phyloP scores from a whole-genome alignment of 805 yeast species.

The Isabelozyma rhagii region DNA sequence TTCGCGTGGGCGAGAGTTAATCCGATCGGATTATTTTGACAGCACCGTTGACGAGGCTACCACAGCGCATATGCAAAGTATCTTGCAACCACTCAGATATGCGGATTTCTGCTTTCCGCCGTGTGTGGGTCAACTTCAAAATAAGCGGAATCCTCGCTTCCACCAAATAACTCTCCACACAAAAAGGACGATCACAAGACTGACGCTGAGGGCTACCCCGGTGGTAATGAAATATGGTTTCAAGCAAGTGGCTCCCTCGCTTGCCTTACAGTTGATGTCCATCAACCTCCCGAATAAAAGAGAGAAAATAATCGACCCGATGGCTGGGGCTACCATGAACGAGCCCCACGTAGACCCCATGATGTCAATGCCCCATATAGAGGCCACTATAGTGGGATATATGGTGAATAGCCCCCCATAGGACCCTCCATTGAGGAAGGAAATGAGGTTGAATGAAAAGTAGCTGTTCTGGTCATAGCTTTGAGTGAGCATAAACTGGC shows the following conservation, averaged over 20 bases:
- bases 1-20: not conserved
- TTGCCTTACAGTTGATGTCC: constrained; percentile 39
- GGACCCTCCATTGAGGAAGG: constrained; percentile 60
- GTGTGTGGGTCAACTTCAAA: not conserved
- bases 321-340: constrained; percentile 84
- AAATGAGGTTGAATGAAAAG: constrained; percentile 18
- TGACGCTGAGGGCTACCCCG: constrained; percentile 18
- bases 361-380: constrained; percentile 83
- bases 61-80: too few relatives aligned
- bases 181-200: constrained; percentile 19
- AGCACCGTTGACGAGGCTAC: not conserved
- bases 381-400: constrained; percentile 79
- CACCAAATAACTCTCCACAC: constrained; percentile 31
- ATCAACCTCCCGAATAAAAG: constrained; percentile 62
- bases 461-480: constrained; percentile 11
- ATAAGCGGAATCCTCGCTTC: constrained; percentile 21
- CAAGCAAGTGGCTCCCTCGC: constrained; percentile 16
- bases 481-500: constrained; percentile 17
- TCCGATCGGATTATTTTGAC: not conserved
- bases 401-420: constrained; percentile 87
- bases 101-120: too few relatives aligned
- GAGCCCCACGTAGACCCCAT: constrained; percentile 94
- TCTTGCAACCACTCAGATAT: too few relatives aligned
- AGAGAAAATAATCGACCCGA: constrained; percentile 71
- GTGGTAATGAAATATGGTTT: constrained; percentile 25